phyloP scores from a whole-genome alignment of 1,284 basidiomycete species.

The Ustilago esculenta region DNA sequence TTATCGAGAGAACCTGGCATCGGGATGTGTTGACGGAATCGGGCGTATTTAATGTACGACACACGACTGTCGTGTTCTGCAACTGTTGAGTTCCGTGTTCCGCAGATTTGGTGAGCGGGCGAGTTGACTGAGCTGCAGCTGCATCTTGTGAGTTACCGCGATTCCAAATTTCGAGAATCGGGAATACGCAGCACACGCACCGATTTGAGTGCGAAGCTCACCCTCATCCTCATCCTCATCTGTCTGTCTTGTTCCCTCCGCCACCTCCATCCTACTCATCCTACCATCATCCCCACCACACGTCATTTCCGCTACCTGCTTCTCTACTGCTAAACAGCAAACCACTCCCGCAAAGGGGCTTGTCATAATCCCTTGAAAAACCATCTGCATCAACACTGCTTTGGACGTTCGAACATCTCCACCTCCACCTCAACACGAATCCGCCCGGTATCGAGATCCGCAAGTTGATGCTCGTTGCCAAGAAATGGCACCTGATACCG shows the following conservation, averaged over 20 bases:
- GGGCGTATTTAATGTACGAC: too few species aligned
- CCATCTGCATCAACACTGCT: too few species aligned
- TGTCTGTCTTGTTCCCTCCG: not conserved
- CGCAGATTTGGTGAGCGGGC: constrained; percentile 2
- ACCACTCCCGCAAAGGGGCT: constrained; percentile 4
- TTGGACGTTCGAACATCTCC: too few species aligned
- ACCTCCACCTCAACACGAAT: constrained; percentile 34
- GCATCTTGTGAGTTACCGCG: not conserved
- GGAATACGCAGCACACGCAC: constrained; percentile 5
- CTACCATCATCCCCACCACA: not conserved
- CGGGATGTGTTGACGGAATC: too few species aligned
- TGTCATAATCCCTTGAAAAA: too few species aligned
- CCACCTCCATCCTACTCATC: constrained; percentile 4
- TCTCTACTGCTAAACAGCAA: not conserved
- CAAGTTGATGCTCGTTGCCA: constrained; percentile 13
- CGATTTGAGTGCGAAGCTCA: too few species aligned
- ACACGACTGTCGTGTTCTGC: too few species aligned
- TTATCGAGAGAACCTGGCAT: too few species aligned
- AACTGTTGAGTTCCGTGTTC: constrained; percentile 10
- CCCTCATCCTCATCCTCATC: constrained; percentile 3
- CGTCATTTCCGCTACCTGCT: constrained; percentile 1
- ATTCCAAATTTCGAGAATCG: constrained; percentile 11
- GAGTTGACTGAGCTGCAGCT: constrained; percentile 1
- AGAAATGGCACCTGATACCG: constrained; percentile 28
- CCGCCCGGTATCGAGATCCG: not conserved